Conservation (phyloP, 2,329 filamentous ascomycete genomes). For the Lachnellula subtilissima region DNA sequence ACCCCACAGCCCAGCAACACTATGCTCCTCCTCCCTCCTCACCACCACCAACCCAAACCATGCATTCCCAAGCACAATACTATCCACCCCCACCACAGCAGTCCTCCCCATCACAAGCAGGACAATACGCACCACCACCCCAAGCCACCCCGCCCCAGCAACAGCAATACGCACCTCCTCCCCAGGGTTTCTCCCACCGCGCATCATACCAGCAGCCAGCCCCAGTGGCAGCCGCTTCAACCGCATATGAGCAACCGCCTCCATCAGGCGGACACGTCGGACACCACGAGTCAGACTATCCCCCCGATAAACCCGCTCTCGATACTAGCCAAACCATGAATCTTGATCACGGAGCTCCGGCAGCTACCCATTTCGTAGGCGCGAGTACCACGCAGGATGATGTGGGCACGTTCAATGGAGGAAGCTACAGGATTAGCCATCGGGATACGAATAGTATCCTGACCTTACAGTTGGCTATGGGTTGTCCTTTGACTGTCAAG, state of each 20-base stretch:
- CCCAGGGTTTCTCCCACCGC: constrained; percentile 29
- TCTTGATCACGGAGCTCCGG: constrained; percentile 37
- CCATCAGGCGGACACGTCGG: constrained; percentile 14
- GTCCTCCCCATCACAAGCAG: constrained; percentile 20
- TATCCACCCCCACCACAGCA: constrained; percentile 33
- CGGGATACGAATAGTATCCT: constrained; percentile 85
- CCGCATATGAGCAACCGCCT: constrained; percentile 8
- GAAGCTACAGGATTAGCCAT: constrained; percentile 89
- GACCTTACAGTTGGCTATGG: constrained; percentile 84
- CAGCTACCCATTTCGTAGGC: constrained; percentile 55
- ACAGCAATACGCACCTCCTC: constrained; percentile 20
- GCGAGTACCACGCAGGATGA: constrained; percentile 67
- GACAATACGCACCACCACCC: constrained; percentile 29
- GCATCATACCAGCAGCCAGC: constrained; percentile 30
- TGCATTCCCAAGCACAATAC: constrained; percentile 18
- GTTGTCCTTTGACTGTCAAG: constrained; percentile 75
- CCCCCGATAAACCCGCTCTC: constrained; percentile 27
- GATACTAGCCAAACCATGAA: constrained; percentile 27
- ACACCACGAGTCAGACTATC: constrained; percentile 18
- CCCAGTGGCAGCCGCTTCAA: neutral
- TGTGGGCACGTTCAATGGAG: constrained; percentile 94
- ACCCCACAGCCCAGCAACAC: constrained; percentile 21
- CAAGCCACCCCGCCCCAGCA: constrained; percentile 18
- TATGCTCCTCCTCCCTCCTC: constrained; percentile 29
- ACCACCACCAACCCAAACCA: constrained; percentile 27